Base-by-base conservation (phyloP, 768 basidiomycete species). In the Leucosporidium creatinivorum region DNA sequence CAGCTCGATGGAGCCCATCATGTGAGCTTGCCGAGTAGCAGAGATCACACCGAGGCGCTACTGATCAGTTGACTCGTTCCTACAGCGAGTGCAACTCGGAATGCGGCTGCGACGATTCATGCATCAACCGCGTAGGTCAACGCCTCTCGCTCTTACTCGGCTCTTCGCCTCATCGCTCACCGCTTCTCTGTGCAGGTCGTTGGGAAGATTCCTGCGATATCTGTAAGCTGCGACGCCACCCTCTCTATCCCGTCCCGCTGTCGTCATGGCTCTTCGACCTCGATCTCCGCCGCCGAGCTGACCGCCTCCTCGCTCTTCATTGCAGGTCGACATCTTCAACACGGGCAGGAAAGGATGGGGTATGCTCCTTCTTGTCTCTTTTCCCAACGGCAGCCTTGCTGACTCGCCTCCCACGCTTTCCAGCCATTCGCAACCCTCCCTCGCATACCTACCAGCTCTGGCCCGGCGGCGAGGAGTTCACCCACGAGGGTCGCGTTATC, bases 81-180 rank as follows among this genome's bases (percentile, higher is more conserved):
- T n/a, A 13, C 54, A 70, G 69, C 21, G 70, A 71, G 36, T 71
- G 70, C 58, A 71, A 71, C 57, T 63, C 64, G 4, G 23, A 68
- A 9, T 71, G 70, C 49, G 70, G 64, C 6, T 71, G 70, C 54
- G 67, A 61, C 4, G 44, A 51, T 0, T 28, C 18, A 4, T 71
- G 70, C 61, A 26, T 39, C 47, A 71, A 71, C 26, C 61, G 67
- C 6, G 70, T 26, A 2, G 6, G 25, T 30, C n/a, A n/a, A n/a
- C 25, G 5, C 5, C 4, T 33, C 12, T 18, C 28, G 1, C 17
- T 7, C 5, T 4, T 13, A 6, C 13, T 13, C 23, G 10, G 13
- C 10, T 1, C 21, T 36, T 8, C n/a, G 33, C 56, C 1, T 5
- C 21, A 8, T 36, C 36, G 19, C 56, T 23, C 19, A 58, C 1